These are phyloP conservation scores for Curvularia spicifera DNA, from an alignment of 2,329 filamentous ascomycete species.

Conservation along the genomic window DNA sequence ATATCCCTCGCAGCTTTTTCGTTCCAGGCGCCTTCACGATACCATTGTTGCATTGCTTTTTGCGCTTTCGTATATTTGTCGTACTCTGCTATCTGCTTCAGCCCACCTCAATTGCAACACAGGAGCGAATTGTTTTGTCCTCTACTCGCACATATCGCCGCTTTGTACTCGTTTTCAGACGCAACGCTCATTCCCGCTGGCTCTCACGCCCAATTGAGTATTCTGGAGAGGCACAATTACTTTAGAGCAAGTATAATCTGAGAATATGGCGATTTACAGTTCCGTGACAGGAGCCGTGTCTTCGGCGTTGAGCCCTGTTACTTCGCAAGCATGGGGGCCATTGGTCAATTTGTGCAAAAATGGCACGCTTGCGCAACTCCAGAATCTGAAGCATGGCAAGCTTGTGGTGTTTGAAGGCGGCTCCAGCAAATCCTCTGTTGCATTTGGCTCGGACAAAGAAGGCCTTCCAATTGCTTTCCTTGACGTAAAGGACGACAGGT, in stretches of 20 bases:
- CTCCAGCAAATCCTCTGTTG: constrained; percentile 53
- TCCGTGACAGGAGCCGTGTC: constrained; percentile 49
- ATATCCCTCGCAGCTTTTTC: constrained; percentile 11
- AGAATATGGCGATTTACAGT: constrained; percentile 45
- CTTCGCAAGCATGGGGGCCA: constrained; percentile 57
- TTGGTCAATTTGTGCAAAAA: constrained; percentile 55
- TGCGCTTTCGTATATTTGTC: constrained; percentile 2
- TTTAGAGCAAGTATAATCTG: neutral
- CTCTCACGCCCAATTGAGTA: constrained; percentile 1
- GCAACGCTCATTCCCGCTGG: neutral
- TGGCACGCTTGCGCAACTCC: constrained; percentile 54
- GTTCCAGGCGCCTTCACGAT: constrained; percentile 8
- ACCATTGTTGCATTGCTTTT: constrained; percentile 9
- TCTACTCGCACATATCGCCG: neutral
- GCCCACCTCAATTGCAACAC: neutral
- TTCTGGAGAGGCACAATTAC: neutral
- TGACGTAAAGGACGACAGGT: constrained; percentile 68
- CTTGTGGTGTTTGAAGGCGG: constrained; percentile 54
- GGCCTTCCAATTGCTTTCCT: constrained; percentile 60
- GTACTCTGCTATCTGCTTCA: neutral
- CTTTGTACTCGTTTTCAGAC: neutral
- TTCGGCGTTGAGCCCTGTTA: constrained; percentile 51
- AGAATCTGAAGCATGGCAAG: constrained; percentile 55
- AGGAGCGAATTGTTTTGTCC: neutral
- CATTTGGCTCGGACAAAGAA: constrained; percentile 50